phyloP scores from a whole-genome alignment of 257 asterid species.

The Lithospermum erythrorhizon region DNA sequence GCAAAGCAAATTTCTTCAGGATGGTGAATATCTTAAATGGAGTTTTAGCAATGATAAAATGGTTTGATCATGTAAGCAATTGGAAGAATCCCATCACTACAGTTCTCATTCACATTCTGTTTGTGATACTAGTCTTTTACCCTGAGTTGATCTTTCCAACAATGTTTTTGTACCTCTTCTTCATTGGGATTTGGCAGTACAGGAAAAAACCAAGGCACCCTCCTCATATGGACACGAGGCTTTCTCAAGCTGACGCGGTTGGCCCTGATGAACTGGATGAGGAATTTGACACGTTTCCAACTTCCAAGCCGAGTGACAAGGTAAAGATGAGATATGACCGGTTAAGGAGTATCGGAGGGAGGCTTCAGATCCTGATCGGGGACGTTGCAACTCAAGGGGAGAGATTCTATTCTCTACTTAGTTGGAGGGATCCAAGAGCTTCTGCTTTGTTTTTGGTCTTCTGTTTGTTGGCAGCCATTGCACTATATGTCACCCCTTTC shows the following conservation, averaged over 20 bases:
- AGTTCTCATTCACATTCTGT: conserved; percentile 53
- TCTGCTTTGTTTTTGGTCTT: conserved; percentile 55
- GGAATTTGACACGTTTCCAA: conserved; percentile 71
- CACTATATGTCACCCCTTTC: conserved; percentile 51
- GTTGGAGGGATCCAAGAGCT: conserved; percentile 82
- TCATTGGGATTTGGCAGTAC: conserved; percentile 59
- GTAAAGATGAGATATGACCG: conserved; percentile 73
- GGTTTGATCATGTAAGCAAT: conserved; percentile 64
- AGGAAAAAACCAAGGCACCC: conserved; percentile 77
- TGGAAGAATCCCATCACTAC: conserved; percentile 87
- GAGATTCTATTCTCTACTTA: conserved; percentile 44
- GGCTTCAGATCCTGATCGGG: conserved; percentile 64
- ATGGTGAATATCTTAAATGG: conserved; percentile 43
- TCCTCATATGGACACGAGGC: conserved; percentile 72
- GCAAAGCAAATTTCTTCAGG: conserved; percentile 61
- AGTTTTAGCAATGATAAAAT: conserved; percentile 24
- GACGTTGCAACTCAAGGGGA: conserved; percentile 83
- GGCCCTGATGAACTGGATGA: conserved; percentile 59
- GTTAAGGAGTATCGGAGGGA: conserved; percentile 63
- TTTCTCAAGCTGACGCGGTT: conserved; percentile 56
- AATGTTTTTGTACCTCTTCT: conserved; percentile 51
- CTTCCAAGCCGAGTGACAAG: conserved; percentile 33
- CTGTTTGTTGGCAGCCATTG: conserved; percentile 50
- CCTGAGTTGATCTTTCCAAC: conserved; percentile 67
- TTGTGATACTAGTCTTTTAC: conserved; percentile 39